phyloP scores from a whole-genome alignment of 257 asterid species.

The Cynanchum wilfordii region DNA sequence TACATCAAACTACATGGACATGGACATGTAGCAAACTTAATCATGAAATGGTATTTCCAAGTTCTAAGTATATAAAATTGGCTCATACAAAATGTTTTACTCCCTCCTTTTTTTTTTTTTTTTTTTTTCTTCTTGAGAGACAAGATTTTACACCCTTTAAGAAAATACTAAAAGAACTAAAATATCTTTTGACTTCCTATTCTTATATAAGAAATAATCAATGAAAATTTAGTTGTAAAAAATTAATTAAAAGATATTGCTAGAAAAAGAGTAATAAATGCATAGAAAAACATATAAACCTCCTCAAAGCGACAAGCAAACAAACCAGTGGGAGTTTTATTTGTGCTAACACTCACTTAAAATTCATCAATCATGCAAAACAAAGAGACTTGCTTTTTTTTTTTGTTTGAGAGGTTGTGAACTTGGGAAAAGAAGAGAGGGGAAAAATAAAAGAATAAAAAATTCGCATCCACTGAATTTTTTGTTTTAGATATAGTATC shows the following conservation, averaged over 20 bases:
- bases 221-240: too few species aligned
- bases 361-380: not conserved
- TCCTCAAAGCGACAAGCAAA: too few species aligned
- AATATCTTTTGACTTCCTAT: too few species aligned
- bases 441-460: not conserved
- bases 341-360: not conserved
- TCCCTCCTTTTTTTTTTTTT: too few species aligned
- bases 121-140: too few species aligned
- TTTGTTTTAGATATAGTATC: not conserved
- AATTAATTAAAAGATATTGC: too few species aligned
- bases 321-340: not conserved
- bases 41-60: not conserved
- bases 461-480: not conserved
- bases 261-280: too few species aligned
- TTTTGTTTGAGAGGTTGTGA: not conserved
- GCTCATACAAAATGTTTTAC: not conserved
- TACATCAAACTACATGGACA: not conserved
- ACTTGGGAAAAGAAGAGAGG: not conserved
- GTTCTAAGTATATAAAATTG: not conserved
- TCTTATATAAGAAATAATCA: too few species aligned
- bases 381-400: not conserved
- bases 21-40: not conserved
- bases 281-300: too few species aligned
- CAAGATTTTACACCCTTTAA: too few species aligned
- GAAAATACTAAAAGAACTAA: too few species aligned